phyloP scores from a whole-genome alignment of 495 filamentous ascomycete species.

The Trypethelium eluteriae region DNA sequence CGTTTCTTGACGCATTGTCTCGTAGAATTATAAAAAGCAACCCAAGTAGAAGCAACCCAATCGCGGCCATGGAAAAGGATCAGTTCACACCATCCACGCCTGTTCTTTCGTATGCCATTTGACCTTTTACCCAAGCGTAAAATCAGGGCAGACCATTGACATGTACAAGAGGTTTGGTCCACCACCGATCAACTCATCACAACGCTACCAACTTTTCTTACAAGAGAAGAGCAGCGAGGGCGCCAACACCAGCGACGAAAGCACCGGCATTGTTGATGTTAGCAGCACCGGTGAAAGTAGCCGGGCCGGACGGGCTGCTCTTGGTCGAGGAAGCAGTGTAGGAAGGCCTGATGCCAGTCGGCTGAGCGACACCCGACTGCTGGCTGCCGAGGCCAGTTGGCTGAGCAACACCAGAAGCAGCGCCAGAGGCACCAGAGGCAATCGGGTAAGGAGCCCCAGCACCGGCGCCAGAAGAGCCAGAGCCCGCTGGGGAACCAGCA shows the following conservation, averaged over 20 bases:
- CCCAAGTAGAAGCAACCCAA: not conserved
- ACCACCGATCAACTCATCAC: not conserved
- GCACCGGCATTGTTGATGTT: constrained; percentile 1
- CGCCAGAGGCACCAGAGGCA: not conserved
- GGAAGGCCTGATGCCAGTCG: not conserved
- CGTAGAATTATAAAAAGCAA: not conserved
- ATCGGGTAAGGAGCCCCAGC: not conserved
- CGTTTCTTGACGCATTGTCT: constrained; percentile 5
- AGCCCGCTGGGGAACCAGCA: not conserved
- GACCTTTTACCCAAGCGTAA: constrained; percentile 5
- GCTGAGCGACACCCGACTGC: not conserved
- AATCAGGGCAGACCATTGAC: not conserved
- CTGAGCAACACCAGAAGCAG: not conserved
- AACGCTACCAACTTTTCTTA: not conserved
- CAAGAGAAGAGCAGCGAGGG: constrained; percentile 8
- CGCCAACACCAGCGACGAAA: constrained; percentile 7
- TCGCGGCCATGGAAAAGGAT: not conserved
- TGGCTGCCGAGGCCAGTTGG: not conserved
- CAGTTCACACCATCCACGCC: constrained; percentile 1
- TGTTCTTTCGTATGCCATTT: not conserved
- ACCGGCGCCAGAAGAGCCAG: constrained; percentile 2
- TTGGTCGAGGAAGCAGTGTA: constrained; percentile 6
- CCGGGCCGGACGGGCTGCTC: constrained; percentile 7
- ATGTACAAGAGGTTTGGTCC: constrained; percentile 4
- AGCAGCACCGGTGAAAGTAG: constrained; percentile 11